phyloP scores from a whole-genome alignment of 352 stramenopile genomes.

The Phytopythium kandeliae region DNA sequence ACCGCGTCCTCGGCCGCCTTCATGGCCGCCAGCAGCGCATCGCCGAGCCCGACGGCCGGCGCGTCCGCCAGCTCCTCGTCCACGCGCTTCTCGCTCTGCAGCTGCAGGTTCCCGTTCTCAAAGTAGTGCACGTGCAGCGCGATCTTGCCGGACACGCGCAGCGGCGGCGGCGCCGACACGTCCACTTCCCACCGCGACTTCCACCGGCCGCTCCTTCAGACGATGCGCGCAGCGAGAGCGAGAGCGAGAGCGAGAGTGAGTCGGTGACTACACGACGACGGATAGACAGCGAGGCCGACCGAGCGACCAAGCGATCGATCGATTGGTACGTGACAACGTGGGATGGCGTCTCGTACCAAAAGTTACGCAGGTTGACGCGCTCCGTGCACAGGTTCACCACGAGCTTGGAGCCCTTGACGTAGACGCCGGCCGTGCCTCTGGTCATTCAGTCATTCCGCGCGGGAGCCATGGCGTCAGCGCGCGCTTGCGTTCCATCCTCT shows the following conservation, averaged over 20 bases:
- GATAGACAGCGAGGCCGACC: too few relatives aligned
- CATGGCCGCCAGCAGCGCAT: slow-evolving; percentile 69
- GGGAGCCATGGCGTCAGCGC: too few relatives aligned
- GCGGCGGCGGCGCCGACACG: slow-evolving; percentile 33
- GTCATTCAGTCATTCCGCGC: too few relatives aligned
- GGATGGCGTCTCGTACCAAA: slow-evolving; percentile 44
- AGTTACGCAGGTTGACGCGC: slow-evolving; percentile 88
- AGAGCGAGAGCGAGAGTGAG: too few relatives aligned
- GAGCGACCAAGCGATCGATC: not conserved
- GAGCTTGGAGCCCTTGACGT: slow-evolving; percentile 52
- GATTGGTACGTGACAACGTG: too few relatives aligned
- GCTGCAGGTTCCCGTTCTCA: slow-evolving; percentile 94
- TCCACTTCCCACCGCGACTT: slow-evolving; percentile 79
- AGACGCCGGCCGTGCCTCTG: slow-evolving; percentile 80
- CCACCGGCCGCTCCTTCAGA: slow-evolving; percentile 62
- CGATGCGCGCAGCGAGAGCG: not conserved
- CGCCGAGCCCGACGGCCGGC: slow-evolving; percentile 35
- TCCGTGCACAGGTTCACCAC: slow-evolving; percentile 80
- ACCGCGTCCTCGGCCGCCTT: slow-evolving; percentile 81
- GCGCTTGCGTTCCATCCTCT: too few relatives aligned
- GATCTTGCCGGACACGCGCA: slow-evolving; percentile 53
- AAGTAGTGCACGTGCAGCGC: slow-evolving; percentile 93
- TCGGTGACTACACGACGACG: too few relatives aligned
- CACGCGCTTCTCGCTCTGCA: slow-evolving; percentile 78
- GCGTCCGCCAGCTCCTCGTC: slow-evolving; percentile 46